Percentiles rank a stretch among this genome's conserved stretches.
phyloP scores from a whole-genome alignment of 1,284 basidiomycete genomes.

The Schizophyllum amplum region DNA sequence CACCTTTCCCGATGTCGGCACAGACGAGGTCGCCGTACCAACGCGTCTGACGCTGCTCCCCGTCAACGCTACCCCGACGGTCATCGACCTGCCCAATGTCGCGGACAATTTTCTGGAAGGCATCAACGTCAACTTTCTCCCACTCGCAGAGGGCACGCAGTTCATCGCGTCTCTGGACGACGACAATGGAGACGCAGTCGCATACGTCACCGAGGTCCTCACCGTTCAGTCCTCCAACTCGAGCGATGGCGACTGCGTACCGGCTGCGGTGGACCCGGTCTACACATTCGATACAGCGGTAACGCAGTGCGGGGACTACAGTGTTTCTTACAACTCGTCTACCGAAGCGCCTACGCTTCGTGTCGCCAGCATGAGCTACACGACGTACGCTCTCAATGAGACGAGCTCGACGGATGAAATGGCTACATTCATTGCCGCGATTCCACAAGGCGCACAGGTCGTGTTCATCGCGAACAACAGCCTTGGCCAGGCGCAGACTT shows the following conservation, averaged over 20 bases:
- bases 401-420: conserved; percentile 14
- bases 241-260: conserved; percentile 31
- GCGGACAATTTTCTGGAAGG: conserved; percentile 28
- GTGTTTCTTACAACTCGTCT: conserved; percentile 31
- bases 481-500: conserved; percentile 23
- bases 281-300: conserved; percentile 20
- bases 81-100: conserved; percentile 37
- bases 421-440: conserved; percentile 37
- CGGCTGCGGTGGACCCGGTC: conserved; percentile 17
- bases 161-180: conserved; percentile 53
- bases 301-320: conserved; percentile 45
- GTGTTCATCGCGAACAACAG: conserved; percentile 33
- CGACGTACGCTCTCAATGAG: no score
- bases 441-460: conserved; percentile 28
- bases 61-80: conserved; percentile 39
- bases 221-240: conserved; percentile 29
- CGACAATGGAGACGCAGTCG: conserved; percentile 32
- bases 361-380: no score
- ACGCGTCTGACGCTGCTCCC: conserved; percentile 46
- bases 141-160: conserved; percentile 36
- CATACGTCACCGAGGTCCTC: conserved; percentile 40
- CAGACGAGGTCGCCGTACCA: conserved; percentile 25
- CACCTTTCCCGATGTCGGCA: conserved; percentile 30
- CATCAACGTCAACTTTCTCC: conserved; percentile 42
- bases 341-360: conserved; percentile 17